Evolutionary conservation across 306 rosid species (phyloP).

Genomic region (Quercus suber): DNA sequence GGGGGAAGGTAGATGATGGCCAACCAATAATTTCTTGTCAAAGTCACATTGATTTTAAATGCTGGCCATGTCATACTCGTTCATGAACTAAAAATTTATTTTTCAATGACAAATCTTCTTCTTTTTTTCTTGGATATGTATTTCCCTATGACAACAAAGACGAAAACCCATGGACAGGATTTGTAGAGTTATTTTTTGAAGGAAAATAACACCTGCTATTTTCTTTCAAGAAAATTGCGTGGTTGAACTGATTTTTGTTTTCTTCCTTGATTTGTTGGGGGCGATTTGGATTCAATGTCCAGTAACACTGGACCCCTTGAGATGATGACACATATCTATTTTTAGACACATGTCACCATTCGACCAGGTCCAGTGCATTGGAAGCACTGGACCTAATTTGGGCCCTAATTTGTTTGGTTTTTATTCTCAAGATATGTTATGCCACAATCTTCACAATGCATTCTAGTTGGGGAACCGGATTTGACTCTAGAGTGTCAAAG

Average conservation of each 20-base stretch:
- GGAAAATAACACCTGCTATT: background rate
- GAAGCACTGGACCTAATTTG: too few species aligned
- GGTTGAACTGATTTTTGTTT: background rate
- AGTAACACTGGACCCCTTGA: rapidly evolving
- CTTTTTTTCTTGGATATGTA: slow-evolving; percentile 4
- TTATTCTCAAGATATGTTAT: too few species aligned
- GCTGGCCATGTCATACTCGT: background rate
- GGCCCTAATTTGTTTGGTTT: too few species aligned
- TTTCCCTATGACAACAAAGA: background rate
- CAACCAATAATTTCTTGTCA: slow-evolving; percentile 3
- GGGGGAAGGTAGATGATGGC: slow-evolving; percentile 10
- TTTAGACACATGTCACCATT: too few species aligned
- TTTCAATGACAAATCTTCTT: background rate
- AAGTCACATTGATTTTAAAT: background rate
- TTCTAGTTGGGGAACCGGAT: too few species aligned
- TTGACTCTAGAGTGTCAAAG: too few species aligned
- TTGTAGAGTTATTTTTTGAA: too few species aligned
- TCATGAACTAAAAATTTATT: background rate
- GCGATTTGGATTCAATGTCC: too few species aligned
- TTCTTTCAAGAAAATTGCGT: background rate
- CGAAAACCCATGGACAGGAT: background rate
- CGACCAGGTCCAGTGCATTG: rapidly evolving
- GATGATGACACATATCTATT: too few species aligned
- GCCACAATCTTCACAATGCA: too few species aligned
- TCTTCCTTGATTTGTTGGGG: background rate